A percentile compares a stretch with the other conserved stretches of the same genome.
Conservation (phyloP, 1,284 basidiomycete species). For the Chalciporus piperatoides region DNA sequence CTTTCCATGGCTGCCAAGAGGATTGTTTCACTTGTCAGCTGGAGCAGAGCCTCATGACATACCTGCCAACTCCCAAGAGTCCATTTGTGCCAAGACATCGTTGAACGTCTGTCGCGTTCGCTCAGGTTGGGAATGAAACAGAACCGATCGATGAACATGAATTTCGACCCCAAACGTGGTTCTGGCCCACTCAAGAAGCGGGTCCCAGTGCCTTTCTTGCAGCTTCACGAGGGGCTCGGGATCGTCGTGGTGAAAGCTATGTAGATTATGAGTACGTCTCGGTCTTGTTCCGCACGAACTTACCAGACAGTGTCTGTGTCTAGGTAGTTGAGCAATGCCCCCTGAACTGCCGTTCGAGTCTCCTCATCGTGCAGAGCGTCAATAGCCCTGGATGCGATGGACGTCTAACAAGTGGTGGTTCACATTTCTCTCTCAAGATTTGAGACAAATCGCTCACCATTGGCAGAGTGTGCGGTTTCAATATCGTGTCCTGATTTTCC, state of each 20-base stretch:
- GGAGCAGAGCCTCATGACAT: conserved; percentile 27
- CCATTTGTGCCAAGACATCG: conserved; percentile 57
- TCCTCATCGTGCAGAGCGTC: conserved; percentile 67
- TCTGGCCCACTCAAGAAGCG: conserved; percentile 78
- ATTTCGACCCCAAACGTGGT: conserved; percentile 67
- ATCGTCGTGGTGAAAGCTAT: conserved; percentile 79
- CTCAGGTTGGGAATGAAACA: conserved; percentile 63
- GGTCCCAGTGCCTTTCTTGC: conserved; percentile 89
- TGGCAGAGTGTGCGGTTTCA: conserved; percentile 91
- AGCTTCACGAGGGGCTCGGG: conserved; percentile 75
- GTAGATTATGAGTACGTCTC: conserved; percentile 6
- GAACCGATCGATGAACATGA: conserved; percentile 63
- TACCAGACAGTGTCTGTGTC: conserved; percentile 97
- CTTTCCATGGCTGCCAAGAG: conserved; percentile 79
- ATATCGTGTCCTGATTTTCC: conserved; percentile 84
- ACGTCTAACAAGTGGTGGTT: conserved; percentile 52
- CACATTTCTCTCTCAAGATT: not conserved
- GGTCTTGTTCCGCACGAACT: conserved; percentile 19
- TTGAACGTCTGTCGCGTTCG: conserved; percentile 63
- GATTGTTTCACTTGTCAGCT: not conserved
- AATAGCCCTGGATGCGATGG: conserved; percentile 83
- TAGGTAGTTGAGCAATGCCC: conserved; percentile 80
- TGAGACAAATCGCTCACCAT: conserved; percentile 56
- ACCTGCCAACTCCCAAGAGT: conserved; percentile 88
- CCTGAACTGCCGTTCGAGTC: conserved; percentile 63